These are phyloP conservation scores for Dichotomopilus funicola DNA, from an alignment of 2,329 filamentous ascomycete species.

Conservation along the genomic window DNA sequence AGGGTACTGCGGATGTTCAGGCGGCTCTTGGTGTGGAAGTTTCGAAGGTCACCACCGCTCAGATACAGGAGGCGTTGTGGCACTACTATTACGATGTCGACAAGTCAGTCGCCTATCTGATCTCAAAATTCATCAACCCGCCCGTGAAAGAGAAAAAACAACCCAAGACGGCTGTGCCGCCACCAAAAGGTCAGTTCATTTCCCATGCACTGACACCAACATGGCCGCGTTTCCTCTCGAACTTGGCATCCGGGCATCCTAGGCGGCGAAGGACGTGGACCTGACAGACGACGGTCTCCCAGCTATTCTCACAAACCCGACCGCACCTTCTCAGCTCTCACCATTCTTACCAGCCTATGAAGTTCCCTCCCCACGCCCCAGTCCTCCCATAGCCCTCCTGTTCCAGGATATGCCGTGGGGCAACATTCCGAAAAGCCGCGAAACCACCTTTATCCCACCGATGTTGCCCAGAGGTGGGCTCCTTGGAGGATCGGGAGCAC, in stretches of 20 bases:
- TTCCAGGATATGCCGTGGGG: constrained; percentile 87
- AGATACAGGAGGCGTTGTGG: constrained; percentile 88
- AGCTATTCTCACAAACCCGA: constrained; percentile 1
- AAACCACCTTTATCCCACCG: constrained; percentile 57
- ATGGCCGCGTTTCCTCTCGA: constrained; percentile 1
- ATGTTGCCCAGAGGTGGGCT: constrained; percentile 56
- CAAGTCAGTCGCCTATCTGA: constrained; percentile 75
- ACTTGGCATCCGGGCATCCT: constrained; percentile 10
- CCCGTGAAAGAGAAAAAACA: constrained; percentile 30
- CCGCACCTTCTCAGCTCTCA: not conserved
- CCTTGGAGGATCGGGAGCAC: constrained; percentile 63
- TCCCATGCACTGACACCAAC: constrained; percentile 9
- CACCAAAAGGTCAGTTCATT: constrained; percentile 22
- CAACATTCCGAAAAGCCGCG: constrained; percentile 58
- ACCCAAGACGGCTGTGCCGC: not conserved
- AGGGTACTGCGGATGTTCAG: constrained; percentile 61
- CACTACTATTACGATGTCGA: constrained; percentile 92
- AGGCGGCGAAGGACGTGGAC: constrained; percentile 12
- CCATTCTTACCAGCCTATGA: not conserved
- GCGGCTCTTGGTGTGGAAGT: constrained; percentile 55
- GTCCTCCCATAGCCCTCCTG: constrained; percentile 37
- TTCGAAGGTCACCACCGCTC: constrained; percentile 48
- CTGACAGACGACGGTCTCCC: constrained; percentile 4
- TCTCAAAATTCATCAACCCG: constrained; percentile 53
- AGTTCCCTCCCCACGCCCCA: not conserved